Percentiles rank a stretch among this genome's conserved stretches.
phyloP scores from a whole-genome alignment of 176 grass and related monocot genomes.

The Juncus effusus region DNA sequence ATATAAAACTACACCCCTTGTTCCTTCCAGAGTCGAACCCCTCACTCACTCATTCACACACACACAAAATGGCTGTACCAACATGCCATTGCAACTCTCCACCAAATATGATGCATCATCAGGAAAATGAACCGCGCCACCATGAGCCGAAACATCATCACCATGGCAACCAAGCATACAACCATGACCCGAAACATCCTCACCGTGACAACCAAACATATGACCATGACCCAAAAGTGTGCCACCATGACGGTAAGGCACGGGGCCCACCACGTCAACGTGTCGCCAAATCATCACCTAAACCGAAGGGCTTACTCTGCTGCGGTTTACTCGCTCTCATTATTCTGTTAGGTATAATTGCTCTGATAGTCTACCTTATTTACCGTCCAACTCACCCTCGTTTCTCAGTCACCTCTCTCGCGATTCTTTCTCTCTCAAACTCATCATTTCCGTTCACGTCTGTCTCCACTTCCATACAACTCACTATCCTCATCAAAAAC shows the following conservation, averaged over 20 bases:
- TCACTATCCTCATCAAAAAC: conserved; percentile 68
- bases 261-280: background rate
- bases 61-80: conserved; percentile 1
- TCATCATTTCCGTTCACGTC: conserved; percentile 19
- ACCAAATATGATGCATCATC: background rate
- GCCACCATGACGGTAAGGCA: background rate
- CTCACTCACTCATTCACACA: background rate
- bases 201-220: too few species aligned
- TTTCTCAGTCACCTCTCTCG: conserved; percentile 50
- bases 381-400: conserved; percentile 47
- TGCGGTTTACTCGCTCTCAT: conserved; percentile 3
- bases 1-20: background rate
- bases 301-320: background rate
- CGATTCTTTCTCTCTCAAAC: conserved; percentile 57
- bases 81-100: conserved; percentile 12
- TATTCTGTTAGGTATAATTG: conserved; percentile 33
- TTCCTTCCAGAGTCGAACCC: too few species aligned
- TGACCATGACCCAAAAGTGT: conserved; percentile 3
- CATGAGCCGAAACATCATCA: background rate
- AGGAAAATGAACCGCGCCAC: background rate
- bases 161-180: background rate
- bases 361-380: conserved; percentile 60
- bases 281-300: conserved; percentile 6
- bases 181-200: background rate
- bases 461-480: conserved; percentile 54